A percentile compares a stretch with the other conserved stretches of the same genome.
phyloP scores from a whole-genome alignment of 345 rosid species.

The Durio zibethinus region DNA sequence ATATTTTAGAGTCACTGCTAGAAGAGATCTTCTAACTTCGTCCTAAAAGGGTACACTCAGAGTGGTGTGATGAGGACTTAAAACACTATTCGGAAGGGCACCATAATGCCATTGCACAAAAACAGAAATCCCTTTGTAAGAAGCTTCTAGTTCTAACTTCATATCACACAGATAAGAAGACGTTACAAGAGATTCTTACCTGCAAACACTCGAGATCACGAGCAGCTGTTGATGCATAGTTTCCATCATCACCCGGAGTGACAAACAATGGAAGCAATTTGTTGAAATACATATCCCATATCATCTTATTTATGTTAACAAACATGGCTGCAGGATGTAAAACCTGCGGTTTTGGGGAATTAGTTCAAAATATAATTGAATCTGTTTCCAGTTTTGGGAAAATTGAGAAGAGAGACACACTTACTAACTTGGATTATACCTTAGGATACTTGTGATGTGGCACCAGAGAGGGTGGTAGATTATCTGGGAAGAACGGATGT shows the following conservation, averaged over 20 bases:
- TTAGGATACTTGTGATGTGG: conserved; percentile 39
- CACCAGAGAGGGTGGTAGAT: conserved; percentile 41
- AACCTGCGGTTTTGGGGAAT: conserved; percentile 32
- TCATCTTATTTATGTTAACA: conserved; percentile 53
- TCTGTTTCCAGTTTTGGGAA: not conserved
- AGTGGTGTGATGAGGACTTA: not conserved
- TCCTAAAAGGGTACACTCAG: not conserved
- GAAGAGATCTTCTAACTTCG: not conserved
- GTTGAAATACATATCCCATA: conserved; percentile 68
- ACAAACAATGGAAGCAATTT: conserved; percentile 71
- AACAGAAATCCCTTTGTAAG: not conserved
- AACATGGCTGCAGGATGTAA: conserved; percentile 59
- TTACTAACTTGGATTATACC: conserved; percentile 31
- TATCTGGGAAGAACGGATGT: conserved; percentile 71
- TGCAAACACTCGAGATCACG: conserved; percentile 72
- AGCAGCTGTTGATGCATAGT: conserved; percentile 68
- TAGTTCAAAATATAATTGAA: conserved; percentile 1
- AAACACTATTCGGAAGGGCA: not conserved
- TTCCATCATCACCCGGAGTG: conserved; percentile 68
- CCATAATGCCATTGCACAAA: not conserved
- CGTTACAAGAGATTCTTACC: conserved; percentile 29
- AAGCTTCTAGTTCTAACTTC: not conserved
- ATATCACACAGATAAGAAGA: not conserved
- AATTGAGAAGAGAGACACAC: not conserved
- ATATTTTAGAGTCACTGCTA: not conserved